These are phyloP conservation scores for Esteya vermicola DNA, from an alignment of 2,329 filamentous ascomycete species.

Conservation along the genomic window DNA sequence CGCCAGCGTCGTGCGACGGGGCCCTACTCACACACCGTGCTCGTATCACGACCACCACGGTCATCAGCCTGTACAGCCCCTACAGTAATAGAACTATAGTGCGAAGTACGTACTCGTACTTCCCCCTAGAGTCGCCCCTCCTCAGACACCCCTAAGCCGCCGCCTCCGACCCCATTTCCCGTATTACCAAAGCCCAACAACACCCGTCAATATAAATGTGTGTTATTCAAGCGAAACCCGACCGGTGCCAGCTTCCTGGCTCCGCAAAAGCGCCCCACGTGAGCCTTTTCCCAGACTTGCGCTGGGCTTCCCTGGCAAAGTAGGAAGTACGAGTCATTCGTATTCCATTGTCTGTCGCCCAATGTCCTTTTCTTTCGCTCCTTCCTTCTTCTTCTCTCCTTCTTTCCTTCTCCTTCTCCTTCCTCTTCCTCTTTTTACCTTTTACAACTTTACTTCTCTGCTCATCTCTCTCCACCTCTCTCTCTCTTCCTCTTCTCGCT, in stretches of 20 bases:
- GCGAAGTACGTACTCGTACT: not conserved
- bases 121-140: too few species aligned
- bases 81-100: not conserved
- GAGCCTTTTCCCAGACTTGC: slow-evolving; percentile 2
- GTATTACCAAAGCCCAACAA: not conserved
- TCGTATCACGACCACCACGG: too few species aligned
- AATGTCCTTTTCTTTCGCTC: not conserved
- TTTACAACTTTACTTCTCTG: not conserved
- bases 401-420: not conserved
- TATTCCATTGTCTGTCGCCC: not conserved
- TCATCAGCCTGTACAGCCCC: too few species aligned
- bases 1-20: too few species aligned
- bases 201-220: not conserved
- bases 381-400: not conserved
- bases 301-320: too few species aligned
- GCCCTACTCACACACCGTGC: too few species aligned
- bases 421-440: not conserved
- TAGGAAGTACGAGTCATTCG: too few species aligned
- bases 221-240: slow-evolving; percentile 3
- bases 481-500: not conserved
- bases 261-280: slow-evolving; percentile 2
- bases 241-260: not conserved
- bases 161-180: not conserved
- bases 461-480: not conserved
- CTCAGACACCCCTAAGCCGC: too few species aligned